Conservation (phyloP, 2,329 filamentous ascomycete genomes). For the Cercospora canescens region DNA sequence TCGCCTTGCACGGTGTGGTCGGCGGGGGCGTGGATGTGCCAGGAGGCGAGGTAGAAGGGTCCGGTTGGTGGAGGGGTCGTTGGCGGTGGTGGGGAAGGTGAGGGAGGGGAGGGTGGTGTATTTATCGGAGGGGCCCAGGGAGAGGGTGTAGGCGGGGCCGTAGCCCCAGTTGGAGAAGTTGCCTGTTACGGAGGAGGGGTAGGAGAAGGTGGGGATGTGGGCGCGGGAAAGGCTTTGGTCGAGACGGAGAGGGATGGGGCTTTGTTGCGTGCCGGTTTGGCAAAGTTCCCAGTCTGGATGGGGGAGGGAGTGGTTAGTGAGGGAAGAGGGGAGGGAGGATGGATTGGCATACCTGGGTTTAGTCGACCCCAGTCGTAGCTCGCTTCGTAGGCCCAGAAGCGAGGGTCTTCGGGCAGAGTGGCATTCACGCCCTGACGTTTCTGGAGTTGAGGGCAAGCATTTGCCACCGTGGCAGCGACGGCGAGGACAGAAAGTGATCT, state of each 20-base stretch:
- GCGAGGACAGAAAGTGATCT: background rate
- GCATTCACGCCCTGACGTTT: constrained; percentile 18
- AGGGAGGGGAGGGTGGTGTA: constrained; percentile 44
- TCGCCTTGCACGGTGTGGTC: constrained; percentile 50
- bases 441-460: constrained; percentile 11
- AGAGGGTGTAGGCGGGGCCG: constrained; percentile 47
- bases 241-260: constrained; percentile 10
- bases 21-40: constrained; percentile 54
- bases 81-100: constrained; percentile 32
- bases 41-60: constrained; percentile 50
- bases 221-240: background rate
- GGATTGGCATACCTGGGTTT: constrained; percentile 13
- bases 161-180: constrained; percentile 53
- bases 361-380: constrained; percentile 26
- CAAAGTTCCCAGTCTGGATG: constrained; percentile 40
- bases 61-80: constrained; percentile 46
- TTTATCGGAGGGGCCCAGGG: constrained; percentile 36
- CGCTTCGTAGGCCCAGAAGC: constrained; percentile 25
- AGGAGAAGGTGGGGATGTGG: constrained; percentile 26
- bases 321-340: constrained; percentile 8
- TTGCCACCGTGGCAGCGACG: background rate
- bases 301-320: background rate
- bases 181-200: constrained; percentile 39
- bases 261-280: constrained; percentile 19
- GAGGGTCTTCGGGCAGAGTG: constrained; percentile 10